phyloP scores from a whole-genome alignment of 768 basidiomycete genomes.

The Kwoniella europaea region DNA sequence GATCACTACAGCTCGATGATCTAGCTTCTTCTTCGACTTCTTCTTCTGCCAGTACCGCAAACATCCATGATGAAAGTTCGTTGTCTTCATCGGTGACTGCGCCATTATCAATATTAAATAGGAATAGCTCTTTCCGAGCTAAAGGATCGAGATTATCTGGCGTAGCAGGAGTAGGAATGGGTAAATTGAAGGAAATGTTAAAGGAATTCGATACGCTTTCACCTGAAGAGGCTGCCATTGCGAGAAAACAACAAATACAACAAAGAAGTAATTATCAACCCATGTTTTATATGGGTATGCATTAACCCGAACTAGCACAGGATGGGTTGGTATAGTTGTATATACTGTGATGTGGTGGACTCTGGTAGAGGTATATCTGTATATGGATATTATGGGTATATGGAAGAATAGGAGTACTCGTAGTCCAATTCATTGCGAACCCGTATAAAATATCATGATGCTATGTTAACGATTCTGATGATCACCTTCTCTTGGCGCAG shows the following conservation, averaged over 20 bases:
- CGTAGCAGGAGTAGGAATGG: constrained; percentile 54
- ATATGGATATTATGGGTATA: too few species aligned
- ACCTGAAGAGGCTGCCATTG: constrained; percentile 31
- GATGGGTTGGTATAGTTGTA: too few species aligned
- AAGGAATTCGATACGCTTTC: constrained; percentile 51
- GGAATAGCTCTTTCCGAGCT: constrained; percentile 4
- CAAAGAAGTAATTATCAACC: constrained; percentile 15
- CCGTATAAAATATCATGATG: too few species aligned
- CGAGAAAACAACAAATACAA: background rate
- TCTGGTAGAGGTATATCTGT: too few species aligned
- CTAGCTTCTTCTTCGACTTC: constrained; percentile 20
- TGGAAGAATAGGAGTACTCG: too few species aligned
- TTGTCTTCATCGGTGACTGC: background rate
- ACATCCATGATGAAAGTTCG: background rate
- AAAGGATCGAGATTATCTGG: constrained; percentile 44
- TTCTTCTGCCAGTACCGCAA: background rate
- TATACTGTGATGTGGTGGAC: too few species aligned
- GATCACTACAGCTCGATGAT: constrained; percentile 50
- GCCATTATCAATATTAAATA: constrained; percentile 14
- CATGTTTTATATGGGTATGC: constrained; percentile 28
- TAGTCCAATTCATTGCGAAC: too few species aligned
- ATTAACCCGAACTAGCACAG: background rate
- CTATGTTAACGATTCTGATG: too few species aligned
- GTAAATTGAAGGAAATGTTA: constrained; percentile 52
- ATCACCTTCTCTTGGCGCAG: too few species aligned